These are phyloP conservation scores for Alternaria sp. DNA, from an alignment of 2,329 filamentous ascomycete genomes.

Conservation along the genomic window DNA sequence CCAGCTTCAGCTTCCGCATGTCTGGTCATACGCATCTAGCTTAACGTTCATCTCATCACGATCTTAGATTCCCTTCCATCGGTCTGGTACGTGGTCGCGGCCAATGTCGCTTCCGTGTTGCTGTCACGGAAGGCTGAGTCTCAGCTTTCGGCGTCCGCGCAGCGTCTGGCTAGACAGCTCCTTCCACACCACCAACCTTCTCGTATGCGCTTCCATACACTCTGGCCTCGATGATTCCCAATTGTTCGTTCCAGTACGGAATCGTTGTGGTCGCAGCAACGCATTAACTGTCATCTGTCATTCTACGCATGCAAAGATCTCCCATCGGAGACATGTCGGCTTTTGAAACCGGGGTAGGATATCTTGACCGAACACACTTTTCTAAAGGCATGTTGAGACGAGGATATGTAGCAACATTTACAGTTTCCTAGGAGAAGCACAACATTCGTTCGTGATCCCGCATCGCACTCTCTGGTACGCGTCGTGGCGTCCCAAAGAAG, in stretches of 20 bases:
- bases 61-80: not conserved
- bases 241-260: not conserved
- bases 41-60: not conserved
- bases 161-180: not conserved
- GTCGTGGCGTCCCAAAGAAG: conserved; percentile 16
- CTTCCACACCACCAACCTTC: not conserved
- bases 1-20: conserved; percentile 8
- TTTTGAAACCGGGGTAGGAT: not conserved
- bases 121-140: conserved; percentile 2
- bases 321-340: not conserved
- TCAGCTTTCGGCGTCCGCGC: not conserved
- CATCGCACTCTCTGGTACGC: conserved; percentile 10
- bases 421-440: conserved; percentile 7
- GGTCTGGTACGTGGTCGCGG: conserved; percentile 2
- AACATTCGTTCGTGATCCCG: conserved; percentile 12
- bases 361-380: not conserved
- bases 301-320: not conserved
- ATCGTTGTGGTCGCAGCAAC: not conserved
- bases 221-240: not conserved
- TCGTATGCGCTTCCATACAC: not conserved
- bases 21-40: not conserved
- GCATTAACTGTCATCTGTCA: not conserved
- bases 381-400: conserved; percentile 8
- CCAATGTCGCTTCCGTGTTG: not conserved
- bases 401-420: conserved; percentile 13